Percentiles rank a stretch among this genome's conserved stretches.
Evolutionary conservation across 768 basidiomycete species (phyloP).

Genomic region (Boletus pseudopeckii): DNA sequence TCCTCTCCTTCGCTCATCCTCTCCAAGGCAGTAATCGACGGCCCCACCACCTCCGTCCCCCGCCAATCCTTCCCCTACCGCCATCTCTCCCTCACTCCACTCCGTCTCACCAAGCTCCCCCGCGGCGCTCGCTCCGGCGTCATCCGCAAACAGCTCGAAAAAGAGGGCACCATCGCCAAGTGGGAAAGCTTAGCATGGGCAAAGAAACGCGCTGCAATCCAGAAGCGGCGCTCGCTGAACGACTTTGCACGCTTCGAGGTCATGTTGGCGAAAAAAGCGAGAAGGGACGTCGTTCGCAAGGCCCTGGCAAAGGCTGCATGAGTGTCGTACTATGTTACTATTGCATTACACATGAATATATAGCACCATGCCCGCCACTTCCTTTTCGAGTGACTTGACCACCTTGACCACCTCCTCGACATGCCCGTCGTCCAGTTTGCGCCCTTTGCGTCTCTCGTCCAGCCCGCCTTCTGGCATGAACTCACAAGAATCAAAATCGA

Average conservation of each 20-base stretch:
- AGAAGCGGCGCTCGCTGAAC: constrained; percentile 70
- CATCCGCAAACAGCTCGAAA: constrained; percentile 84
- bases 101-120: constrained; percentile 79
- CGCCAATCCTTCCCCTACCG: constrained; percentile 91
- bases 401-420: neutral
- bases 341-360: constrained; percentile 4
- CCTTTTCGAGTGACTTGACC: constrained; percentile 10
- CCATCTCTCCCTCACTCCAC: constrained; percentile 86
- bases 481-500: constrained; percentile 90
- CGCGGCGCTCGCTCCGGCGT: constrained; percentile 79
- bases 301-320: constrained; percentile 49
- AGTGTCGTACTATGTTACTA: neutral
- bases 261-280: constrained; percentile 84
- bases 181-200: constrained; percentile 91
- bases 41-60: constrained; percentile 86
- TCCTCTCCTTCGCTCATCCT: neutral
- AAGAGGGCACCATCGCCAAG: constrained; percentile 78
- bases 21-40: constrained; percentile 88
- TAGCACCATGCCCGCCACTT: neutral
- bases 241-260: constrained; percentile 93
- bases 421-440: constrained; percentile 81
- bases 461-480: constrained; percentile 91
- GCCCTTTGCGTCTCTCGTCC: constrained; percentile 82
- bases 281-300: constrained; percentile 78
- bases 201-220: constrained; percentile 72